Base-by-base conservation (phyloP, 371 early-diverging fungal species). In the Smittium culicis region DNA sequence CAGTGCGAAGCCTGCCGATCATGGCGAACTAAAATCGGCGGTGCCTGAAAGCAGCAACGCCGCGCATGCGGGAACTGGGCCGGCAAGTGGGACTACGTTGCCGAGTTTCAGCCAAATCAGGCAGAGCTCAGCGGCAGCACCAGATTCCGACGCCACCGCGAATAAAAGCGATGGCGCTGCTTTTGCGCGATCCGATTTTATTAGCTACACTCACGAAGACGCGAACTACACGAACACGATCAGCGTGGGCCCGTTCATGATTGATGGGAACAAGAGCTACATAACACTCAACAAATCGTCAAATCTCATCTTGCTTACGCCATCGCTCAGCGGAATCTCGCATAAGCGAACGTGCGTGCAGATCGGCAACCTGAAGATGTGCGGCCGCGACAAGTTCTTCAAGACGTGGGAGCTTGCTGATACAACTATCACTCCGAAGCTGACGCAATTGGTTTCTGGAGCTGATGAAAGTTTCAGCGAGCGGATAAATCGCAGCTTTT, bases 211-310 rank as follows among this genome's bases (percentile, higher is more conserved):
- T 28, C 11, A 59, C 11, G 59, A 59, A 27, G 59, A 14, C 3
- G 32, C 34, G 20, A 45, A 45, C 20, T 8, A 20, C 2, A n/a
- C n/a, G n/a, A 24, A 62, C 2, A 3, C 29, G 24, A n/a, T 62
- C 11, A 5, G 11, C 17, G 20, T 62, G 2, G 63, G 63, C 2
- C 63, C 63, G 8, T 62, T 62, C n/a, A n/a, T 34, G 28, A 24
- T 62, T 24, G 34, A 62, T 62, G 63, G 63, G 5, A 62, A 62
- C n/a, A 62, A 62, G 34, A 17, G 8, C 17, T 27, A 8, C 17
- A 8, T 62, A 8, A 34, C 29, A 11, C 8, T 62, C n/a, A n/a
- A 24, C 20, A 24, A 29, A 24, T 24, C 29, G 3, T 27, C 63
- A 8, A 28, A 62, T 11, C 34, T 62, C 16, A 32, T 31, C 2